These are phyloP conservation scores for Eucalyptus pauciflora DNA, from an alignment of 345 rosid genomes.

Conservation along the genomic window DNA sequence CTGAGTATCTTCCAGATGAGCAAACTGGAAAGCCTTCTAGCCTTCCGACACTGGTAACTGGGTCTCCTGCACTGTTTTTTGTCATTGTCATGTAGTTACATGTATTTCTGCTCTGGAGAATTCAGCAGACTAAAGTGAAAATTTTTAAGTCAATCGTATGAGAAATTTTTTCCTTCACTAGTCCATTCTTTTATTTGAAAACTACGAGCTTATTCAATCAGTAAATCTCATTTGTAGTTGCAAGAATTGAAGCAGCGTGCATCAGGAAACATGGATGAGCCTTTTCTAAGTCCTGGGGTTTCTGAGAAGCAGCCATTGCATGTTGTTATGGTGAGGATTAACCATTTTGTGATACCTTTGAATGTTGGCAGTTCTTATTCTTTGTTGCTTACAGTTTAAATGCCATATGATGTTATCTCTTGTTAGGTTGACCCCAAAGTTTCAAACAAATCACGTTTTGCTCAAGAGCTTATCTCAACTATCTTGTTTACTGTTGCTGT, in stretches of 20 bases:
- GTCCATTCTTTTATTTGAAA: neutral
- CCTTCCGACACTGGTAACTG: slow-evolving; percentile 75
- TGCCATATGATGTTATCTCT: neutral
- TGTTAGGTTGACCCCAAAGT: slow-evolving; percentile 79
- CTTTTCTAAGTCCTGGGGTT: slow-evolving; percentile 68
- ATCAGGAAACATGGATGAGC: slow-evolving; percentile 57
- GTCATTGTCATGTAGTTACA: neutral
- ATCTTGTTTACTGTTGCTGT: slow-evolving; percentile 81
- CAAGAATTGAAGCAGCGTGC: slow-evolving; percentile 94
- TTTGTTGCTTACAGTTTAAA: neutral
- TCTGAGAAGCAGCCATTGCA: slow-evolving; percentile 95
- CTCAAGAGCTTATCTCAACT: slow-evolving; percentile 89
- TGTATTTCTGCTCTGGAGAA: neutral
- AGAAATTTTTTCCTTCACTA: neutral
- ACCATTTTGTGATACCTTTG: neutral
- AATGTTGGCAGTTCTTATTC: neutral
- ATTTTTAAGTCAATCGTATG: neutral
- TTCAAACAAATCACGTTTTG: slow-evolving; percentile 69
- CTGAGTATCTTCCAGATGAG: slow-evolving; percentile 91
- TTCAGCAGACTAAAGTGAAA: neutral
- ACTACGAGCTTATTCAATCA: neutral
- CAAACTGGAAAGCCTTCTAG: slow-evolving; percentile 68
- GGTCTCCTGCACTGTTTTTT: neutral
- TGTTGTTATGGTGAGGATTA: slow-evolving; percentile 73
- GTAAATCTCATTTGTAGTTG: slow-evolving; percentile 38